Evolutionary conservation across 1,284 basidiomycete species (phyloP), one percentile per base, ranked within the genome.

Genomic region (Ustilago xerochloae): DNA sequence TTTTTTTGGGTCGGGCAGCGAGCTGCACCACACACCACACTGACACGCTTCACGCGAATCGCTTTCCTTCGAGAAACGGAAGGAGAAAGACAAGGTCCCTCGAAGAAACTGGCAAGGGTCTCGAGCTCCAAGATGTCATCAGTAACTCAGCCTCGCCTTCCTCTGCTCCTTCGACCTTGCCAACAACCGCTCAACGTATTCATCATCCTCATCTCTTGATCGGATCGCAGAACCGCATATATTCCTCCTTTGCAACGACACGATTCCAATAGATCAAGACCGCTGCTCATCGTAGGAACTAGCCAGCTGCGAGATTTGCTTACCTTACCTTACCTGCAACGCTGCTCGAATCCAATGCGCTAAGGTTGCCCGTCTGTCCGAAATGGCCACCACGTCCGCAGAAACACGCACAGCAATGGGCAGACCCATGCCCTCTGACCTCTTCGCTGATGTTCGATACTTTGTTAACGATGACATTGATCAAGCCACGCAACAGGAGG

Each of bases 381-480:
- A 39, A 16, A 69, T 69, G 66, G 18, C 52, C 29, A 38, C 39
- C 48, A 26, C 56, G 26, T 30, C 39, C 10, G 20, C 41, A 6
- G 20, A 20, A 24, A 5, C 48, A 4, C 41, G 38, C 6, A 1
- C 52, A 13, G 30, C 47, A 9, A 22, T 60, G 4, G 28, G n/a
- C 12, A 30, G 45, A 36, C 50, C 57, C 6, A 30, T 52, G 16
- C 49, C 60, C 1, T 18, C 36, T 4, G 57, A 68, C 39, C 65
- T 74, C 1, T 77, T 77, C 52, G 41, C 49, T 5, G 53, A 39
- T 18, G 63, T 77, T 29, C 26, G 28, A 3, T 77, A 64, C 53
- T 69, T 70, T 26, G 41, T 77, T 60, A 77, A 77, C 33, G 61
- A 70, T 36, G 75, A 77, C 36, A 53, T 73, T 16, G 69, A 67